Evolutionary conservation across 345 rosid genomes (phyloP).

Genomic region (Citrus trifoliata): DNA sequence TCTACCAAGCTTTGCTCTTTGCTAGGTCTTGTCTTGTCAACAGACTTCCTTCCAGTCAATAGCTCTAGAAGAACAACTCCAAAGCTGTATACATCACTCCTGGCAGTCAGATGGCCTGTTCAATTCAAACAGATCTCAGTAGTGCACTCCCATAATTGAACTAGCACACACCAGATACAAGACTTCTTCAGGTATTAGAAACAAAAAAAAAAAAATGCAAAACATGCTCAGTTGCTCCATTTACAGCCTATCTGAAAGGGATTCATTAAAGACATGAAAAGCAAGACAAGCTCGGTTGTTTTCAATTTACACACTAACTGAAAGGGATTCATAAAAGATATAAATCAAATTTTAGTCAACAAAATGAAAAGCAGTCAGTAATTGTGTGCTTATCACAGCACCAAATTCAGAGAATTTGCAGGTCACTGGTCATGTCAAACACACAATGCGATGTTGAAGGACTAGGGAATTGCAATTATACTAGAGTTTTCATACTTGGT

Average conservation of each 20-base stretch:
- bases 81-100: slow-evolving; percentile 95
- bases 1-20: slow-evolving; percentile 95
- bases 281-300: not conserved
- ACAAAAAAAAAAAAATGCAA: not conserved
- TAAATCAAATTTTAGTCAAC: not conserved
- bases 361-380: not conserved
- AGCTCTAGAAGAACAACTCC: slow-evolving; percentile 96
- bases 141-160: not conserved
- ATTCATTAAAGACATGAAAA: not conserved
- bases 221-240: not conserved
- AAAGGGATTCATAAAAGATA: not conserved
- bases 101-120: slow-evolving; percentile 91
- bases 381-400: not conserved
- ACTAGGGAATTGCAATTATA: not conserved
- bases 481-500: not conserved
- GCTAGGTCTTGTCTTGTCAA: slow-evolving; percentile 93
- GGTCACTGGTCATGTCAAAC: not conserved
- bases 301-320: not conserved
- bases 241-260: not conserved
- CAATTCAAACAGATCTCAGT: slow-evolving; percentile 23
- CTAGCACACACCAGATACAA: not conserved
- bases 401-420: not conserved
- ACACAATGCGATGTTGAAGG: not conserved
- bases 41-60: slow-evolving; percentile 86
- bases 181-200: not conserved